Evolutionary conservation across 164 flowering plant species (phyloP).

Genomic region (Chimonanthus praecox): DNA sequence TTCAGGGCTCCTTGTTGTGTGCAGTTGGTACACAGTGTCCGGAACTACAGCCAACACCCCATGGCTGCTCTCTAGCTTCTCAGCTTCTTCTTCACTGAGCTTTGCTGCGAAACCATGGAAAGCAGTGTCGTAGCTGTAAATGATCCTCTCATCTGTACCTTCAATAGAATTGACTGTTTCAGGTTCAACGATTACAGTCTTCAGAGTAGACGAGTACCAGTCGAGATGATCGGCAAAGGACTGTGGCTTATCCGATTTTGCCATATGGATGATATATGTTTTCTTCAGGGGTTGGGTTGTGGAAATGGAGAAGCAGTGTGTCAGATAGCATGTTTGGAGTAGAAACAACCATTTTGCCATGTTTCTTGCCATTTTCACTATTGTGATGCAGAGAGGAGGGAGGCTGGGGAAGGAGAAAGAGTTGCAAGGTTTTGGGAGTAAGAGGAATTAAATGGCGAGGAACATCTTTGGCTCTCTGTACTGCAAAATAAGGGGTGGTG

Average conservation of each 20-base stretch:
- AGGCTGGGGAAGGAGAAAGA: slow-evolving; percentile 9
- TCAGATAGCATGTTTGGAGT: slow-evolving; percentile 1
- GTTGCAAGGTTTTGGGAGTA: neutral
- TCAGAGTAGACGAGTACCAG: slow-evolving; percentile 64
- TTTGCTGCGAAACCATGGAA: slow-evolving; percentile 79
- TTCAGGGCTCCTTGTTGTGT: slow-evolving; percentile 82
- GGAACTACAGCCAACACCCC: slow-evolving; percentile 61
- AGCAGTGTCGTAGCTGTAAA: slow-evolving; percentile 64
- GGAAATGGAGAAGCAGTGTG: neutral
- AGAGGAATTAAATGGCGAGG: neutral
- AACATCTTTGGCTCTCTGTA: neutral
- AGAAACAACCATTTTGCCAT: slow-evolving; percentile 10
- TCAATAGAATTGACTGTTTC: slow-evolving; percentile 7
- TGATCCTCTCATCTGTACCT: slow-evolving; percentile 34
- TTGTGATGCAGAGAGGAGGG: neutral
- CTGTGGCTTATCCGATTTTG: slow-evolving; percentile 46
- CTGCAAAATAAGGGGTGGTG: neutral
- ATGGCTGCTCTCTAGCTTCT: slow-evolving; percentile 31
- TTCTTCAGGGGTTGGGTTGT: slow-evolving; percentile 24
- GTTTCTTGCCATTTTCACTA: slow-evolving; percentile 7
- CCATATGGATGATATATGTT: slow-evolving; percentile 71
- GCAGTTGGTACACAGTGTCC: slow-evolving; percentile 55
- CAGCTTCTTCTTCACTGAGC: slow-evolving; percentile 52
- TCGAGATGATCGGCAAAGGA: slow-evolving; percentile 42
- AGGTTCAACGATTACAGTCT: slow-evolving; percentile 23